Conservation (phyloP, 345 rosid genomes). For the Dipteronia dyeriana region DNA sequence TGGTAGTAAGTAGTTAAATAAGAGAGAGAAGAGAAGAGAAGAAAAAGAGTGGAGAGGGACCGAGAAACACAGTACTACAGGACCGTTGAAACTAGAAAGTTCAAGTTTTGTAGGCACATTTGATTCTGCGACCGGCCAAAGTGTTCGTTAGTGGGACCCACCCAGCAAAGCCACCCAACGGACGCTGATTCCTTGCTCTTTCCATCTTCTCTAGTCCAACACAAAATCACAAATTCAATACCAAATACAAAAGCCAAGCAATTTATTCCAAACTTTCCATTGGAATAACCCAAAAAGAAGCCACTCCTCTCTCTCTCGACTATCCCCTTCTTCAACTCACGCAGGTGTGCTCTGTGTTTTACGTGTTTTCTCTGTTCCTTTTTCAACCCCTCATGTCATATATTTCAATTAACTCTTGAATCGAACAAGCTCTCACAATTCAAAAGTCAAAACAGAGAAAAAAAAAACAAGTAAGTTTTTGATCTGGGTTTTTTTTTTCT, state of each 20-base stretch:
- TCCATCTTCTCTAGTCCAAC: neutral
- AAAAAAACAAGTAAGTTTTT: too few relatives aligned
- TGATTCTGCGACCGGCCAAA: neutral
- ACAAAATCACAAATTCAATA: too few relatives aligned
- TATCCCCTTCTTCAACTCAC: neutral
- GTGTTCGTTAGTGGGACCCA: neutral
- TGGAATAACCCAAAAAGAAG: neutral
- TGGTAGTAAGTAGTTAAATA: too few relatives aligned
- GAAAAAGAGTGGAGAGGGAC: neutral
- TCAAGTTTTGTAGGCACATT: slow-evolving; percentile 9
- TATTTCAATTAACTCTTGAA: slow-evolving; percentile 11
- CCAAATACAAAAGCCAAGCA: neutral
- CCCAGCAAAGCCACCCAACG: neutral
- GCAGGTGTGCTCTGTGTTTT: neutral
- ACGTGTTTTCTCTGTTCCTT: neutral
- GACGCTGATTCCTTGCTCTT: neutral
- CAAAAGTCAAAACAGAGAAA: too few relatives aligned
- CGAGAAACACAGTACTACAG: neutral
- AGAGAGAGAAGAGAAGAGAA: neutral
- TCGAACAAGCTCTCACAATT: slow-evolving; percentile 7
- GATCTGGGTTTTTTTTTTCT: too few relatives aligned
- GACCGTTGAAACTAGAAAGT: neutral
- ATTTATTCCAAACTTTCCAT: neutral
- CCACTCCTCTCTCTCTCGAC: neutral
- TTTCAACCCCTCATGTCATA: neutral